phyloP scores from a whole-genome alignment of 192 early-diverging fungal species.

The Coemansia sp. region DNA sequence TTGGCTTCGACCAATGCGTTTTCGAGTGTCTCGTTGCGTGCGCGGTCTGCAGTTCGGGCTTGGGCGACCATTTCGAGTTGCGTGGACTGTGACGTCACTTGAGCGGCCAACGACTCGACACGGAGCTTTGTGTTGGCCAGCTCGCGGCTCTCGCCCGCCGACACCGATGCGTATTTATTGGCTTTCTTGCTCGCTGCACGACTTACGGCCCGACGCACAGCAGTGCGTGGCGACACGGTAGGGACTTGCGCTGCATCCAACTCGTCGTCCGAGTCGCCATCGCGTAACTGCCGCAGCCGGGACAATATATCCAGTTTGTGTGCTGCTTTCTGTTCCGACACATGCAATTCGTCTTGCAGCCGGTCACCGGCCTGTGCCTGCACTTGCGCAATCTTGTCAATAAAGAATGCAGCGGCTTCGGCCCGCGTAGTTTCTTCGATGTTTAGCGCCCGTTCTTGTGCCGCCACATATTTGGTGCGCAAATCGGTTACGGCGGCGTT shows the following conservation, averaged over 20 bases:
- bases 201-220: constrained; percentile 39
- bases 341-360: constrained; percentile 39
- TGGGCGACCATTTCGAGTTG: constrained; percentile 37
- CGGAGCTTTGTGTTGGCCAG: constrained; percentile 11
- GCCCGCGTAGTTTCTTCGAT: constrained; percentile 60
- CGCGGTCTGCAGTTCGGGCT: constrained; percentile 29
- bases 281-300: constrained; percentile 23
- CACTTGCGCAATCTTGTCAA: constrained; percentile 49
- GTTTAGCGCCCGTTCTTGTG: constrained; percentile 53
- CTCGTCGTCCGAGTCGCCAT: constrained; percentile 8
- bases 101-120: constrained; percentile 23
- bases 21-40: constrained; percentile 22
- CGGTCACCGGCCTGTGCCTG: constrained; percentile 45
- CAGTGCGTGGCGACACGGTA: constrained; percentile 44
- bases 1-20: constrained; percentile 32
- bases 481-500: constrained; percentile 15
- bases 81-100: constrained; percentile 24
- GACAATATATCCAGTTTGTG: constrained; percentile 55
- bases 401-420: constrained; percentile 53
- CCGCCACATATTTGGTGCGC: constrained; percentile 44
- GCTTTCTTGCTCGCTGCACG: constrained; percentile 45
- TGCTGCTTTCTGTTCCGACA: constrained; percentile 34
- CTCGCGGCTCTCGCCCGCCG: constrained; percentile 42
- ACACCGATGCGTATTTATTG: constrained; percentile 47
- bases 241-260: constrained; percentile 34